Percentiles rank a stretch among this genome's conserved stretches.
Conservation (phyloP, 2,329 filamentous ascomycete genomes). For the Cladosporium sp. region DNA sequence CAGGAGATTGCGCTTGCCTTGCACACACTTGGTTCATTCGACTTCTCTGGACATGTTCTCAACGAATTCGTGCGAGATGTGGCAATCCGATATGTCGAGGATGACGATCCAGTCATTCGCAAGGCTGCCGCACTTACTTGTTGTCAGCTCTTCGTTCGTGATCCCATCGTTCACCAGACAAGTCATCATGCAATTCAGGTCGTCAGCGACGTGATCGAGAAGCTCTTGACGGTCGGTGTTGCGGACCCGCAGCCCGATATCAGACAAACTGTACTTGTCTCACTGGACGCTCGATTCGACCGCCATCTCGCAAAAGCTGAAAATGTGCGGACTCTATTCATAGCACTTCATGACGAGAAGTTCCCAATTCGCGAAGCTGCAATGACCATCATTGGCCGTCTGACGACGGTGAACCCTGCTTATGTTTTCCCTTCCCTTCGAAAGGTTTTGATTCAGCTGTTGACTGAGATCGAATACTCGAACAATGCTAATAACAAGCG, state of each 20-base stretch:
- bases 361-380: slow-evolving; percentile 91
- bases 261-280: slow-evolving; percentile 78
- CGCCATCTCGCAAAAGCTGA: slow-evolving; percentile 95
- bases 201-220: slow-evolving; percentile 96
- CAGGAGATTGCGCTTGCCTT: slow-evolving; percentile 87
- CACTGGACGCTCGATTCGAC: slow-evolving; percentile 90
- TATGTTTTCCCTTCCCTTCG: slow-evolving; percentile 95
- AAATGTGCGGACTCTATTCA: slow-evolving; percentile 92
- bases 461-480: slow-evolving; percentile 94
- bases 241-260: slow-evolving; percentile 87
- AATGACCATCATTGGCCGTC: slow-evolving; percentile 90
- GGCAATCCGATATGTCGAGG: slow-evolving; percentile 95
- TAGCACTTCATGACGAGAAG: slow-evolving; percentile 90
- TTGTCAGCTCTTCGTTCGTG: slow-evolving; percentile 93
- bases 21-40: slow-evolving; percentile 95
- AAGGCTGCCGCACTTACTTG: slow-evolving; percentile 94
- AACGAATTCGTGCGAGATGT: slow-evolving; percentile 99
- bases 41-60: slow-evolving; percentile 84
- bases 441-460: slow-evolving; percentile 90
- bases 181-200: slow-evolving; percentile 96
- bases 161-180: slow-evolving; percentile 96
- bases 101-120: slow-evolving; percentile 87
- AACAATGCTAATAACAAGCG: slow-evolving; percentile 93
- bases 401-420: slow-evolving; percentile 87
- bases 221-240: slow-evolving; percentile 88